Evolutionary conservation across 108 stramenopile genomes (phyloP), one percentile per base, ranked within the genome.

Genomic region (Pseudonitzschia pungens): DNA sequence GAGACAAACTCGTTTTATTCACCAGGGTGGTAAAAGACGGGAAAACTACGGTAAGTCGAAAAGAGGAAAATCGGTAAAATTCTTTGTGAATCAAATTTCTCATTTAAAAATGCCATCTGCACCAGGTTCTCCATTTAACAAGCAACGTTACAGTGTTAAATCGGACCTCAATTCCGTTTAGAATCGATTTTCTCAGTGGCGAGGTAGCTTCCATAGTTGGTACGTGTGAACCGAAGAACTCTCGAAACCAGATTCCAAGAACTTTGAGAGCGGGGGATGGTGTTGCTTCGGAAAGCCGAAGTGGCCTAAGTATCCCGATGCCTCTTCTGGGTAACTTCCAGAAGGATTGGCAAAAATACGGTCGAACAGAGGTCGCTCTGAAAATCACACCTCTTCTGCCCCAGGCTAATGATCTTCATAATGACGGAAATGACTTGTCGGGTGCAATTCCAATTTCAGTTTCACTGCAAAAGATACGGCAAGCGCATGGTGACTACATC

Each of bases 61-160:
- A 32, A 6, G 2, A 32, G 22, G 48, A 26, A 60, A 24, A 24
- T 45, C 7, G 14, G 24, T 29, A 18, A 24, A 0, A 6, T 12
- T 67, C 22, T 65, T 43, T 36, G 12, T 10, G 4, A 41, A 62
- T 40, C 40, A 26, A 29, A 14, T 33, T 40, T 33, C 60, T 40
- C 14, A 31, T 24, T 10, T 24, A 26, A 12, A 27, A 6, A 14
- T 58, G 27, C 26, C 9, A 58, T 58, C 57, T 58, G 15, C 57
- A 6, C 4, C 45, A 88, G 87, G 84, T 92, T 8, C 72, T 92
- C n/a, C 92, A 87, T 62, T 31, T 92, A 2, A 77, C 83, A 27
- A 93, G 89, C 53, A 78, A 86, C 42, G 79, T 93, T 2, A 83
- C 87, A 52, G 69, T 93, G n/a, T 55, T 74, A 44, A 91, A 91